These are phyloP conservation scores for Polychaeton citri DNA, from an alignment of 2,329 filamentous ascomycete genomes.

Conservation along the genomic window DNA sequence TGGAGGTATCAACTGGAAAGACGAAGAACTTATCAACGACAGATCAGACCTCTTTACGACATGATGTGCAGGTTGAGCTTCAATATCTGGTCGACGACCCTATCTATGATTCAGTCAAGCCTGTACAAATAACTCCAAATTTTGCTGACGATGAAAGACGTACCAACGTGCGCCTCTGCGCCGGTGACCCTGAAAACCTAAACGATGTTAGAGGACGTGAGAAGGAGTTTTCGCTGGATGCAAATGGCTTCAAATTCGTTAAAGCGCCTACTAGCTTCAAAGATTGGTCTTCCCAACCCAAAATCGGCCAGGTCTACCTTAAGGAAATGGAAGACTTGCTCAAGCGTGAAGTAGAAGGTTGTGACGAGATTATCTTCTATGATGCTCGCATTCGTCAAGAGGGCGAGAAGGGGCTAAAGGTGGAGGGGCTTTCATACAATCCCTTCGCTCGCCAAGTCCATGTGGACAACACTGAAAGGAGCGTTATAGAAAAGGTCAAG, in stretches of 20 bases:
- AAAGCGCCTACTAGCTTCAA: conserved; percentile 8
- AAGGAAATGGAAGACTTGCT: conserved; percentile 11
- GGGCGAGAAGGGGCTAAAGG: conserved; percentile 11
- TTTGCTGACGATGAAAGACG: conserved; percentile 11
- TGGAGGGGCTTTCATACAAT: conserved; percentile 13
- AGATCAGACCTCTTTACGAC: background rate
- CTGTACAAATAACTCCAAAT: conserved; percentile 15
- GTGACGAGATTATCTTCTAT: conserved; percentile 15
- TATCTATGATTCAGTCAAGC: conserved; percentile 13
- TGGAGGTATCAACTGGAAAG: background rate
- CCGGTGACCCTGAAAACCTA: conserved; percentile 10
- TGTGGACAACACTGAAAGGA: conserved; percentile 16
- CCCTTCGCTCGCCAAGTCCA: conserved; percentile 18
- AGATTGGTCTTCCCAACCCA: conserved; percentile 8
- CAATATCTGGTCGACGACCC: conserved; percentile 16
- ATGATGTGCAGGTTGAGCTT: conserved; percentile 10
- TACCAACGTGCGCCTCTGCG: conserved; percentile 11
- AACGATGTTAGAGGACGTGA: conserved; percentile 8
- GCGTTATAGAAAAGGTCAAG: conserved; percentile 13
- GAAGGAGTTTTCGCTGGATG: conserved; percentile 9
- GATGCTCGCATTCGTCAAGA: conserved; percentile 12
- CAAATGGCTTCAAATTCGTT: conserved; percentile 13
- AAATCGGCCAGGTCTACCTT: conserved; percentile 8
- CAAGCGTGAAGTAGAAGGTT: conserved; percentile 10
- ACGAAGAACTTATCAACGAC: too few relatives aligned